A percentile compares a stretch with the other conserved stretches of the same genome.
Conservation (phyloP, 768 basidiomycete species). For the Mycena leptocephala region DNA sequence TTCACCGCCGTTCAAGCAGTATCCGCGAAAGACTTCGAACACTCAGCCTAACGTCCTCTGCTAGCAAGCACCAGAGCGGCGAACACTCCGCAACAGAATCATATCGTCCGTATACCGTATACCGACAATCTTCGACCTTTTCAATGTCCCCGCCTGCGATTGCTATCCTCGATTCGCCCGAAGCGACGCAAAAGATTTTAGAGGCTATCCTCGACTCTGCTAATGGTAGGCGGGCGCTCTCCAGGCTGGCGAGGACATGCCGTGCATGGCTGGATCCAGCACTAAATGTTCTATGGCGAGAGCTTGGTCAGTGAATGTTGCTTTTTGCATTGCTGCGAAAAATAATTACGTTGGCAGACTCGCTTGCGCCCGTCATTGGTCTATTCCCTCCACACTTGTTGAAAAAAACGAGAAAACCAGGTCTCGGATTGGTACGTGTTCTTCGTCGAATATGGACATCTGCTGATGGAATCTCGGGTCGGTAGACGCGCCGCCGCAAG, state of each 20-base stretch:
- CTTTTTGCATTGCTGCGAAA: not conserved
- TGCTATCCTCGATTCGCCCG: conserved; percentile 58
- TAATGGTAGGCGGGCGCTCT: conserved; percentile 77
- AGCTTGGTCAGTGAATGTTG: conserved; percentile 54
- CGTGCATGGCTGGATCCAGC: conserved; percentile 81
- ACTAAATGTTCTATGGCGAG: conserved; percentile 83
- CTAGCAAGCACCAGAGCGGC: conserved; percentile 42
- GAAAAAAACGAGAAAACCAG: conserved; percentile 81
- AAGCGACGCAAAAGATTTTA: conserved; percentile 54
- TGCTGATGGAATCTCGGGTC: too few relatives aligned
- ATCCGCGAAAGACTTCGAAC: conserved; percentile 52
- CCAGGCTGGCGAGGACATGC: conserved; percentile 84
- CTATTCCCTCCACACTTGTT: conserved; percentile 79
- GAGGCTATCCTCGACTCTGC: conserved; percentile 71
- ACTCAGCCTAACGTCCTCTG: conserved; percentile 39
- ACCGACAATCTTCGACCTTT: conserved; percentile 60
- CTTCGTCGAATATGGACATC: conserved; percentile 61
- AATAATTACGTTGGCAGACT: conserved; percentile 56
- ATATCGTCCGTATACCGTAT: conserved; percentile 60
- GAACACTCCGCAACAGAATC: conserved; percentile 44
- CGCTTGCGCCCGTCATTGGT: conserved; percentile 79
- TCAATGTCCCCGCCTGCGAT: conserved; percentile 58
- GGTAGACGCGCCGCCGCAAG: conserved; percentile 66
- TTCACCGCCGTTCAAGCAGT: conserved; percentile 51
- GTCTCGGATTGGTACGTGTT: conserved; percentile 80